These are phyloP conservation scores for Didymella keratinophila DNA, from an alignment of 2,329 filamentous ascomycete genomes.

Conservation along the genomic window DNA sequence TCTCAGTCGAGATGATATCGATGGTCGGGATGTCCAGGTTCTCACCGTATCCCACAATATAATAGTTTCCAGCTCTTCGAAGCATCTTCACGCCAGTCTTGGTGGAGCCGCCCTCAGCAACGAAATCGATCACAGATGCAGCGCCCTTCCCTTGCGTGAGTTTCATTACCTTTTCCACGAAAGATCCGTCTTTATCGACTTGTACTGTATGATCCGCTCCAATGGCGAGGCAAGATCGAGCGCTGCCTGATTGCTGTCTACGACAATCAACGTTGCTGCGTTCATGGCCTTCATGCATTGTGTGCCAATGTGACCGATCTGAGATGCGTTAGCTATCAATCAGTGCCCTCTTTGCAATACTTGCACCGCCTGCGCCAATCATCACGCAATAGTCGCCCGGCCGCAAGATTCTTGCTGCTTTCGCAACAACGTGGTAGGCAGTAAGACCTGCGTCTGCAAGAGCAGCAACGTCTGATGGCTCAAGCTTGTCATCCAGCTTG, in stretches of 20 bases:
- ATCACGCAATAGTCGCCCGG: conserved; percentile 12
- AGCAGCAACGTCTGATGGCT: conserved; percentile 12
- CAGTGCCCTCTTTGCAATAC: neutral
- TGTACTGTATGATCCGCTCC: conserved; percentile 10
- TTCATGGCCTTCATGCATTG: conserved; percentile 16
- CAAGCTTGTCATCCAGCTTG: conserved; percentile 8
- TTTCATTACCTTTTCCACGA: conserved; percentile 5
- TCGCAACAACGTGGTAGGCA: conserved; percentile 10
- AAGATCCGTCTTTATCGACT: neutral
- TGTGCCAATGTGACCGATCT: conserved; percentile 15
- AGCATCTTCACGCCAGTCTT: conserved; percentile 15
- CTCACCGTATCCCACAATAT: conserved; percentile 12
- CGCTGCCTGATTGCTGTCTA: conserved; percentile 12
- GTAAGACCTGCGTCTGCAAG: conserved; percentile 13
- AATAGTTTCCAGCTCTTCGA: conserved; percentile 12
- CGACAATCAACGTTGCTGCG: conserved; percentile 8
- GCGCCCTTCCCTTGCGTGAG: conserved; percentile 9
- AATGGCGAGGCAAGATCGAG: conserved; percentile 10
- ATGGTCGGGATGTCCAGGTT: conserved; percentile 13
- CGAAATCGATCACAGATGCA: conserved; percentile 10
- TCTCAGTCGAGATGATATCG: conserved; percentile 13
- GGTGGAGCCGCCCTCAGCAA: conserved; percentile 13
- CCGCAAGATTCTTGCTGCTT: conserved; percentile 9
- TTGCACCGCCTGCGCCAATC: conserved; percentile 11
- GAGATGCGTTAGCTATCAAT: neutral